Evolutionary conservation across 2,329 filamentous ascomycete genomes (phyloP).

Genomic region (Cladosporium cucumerinum): DNA sequence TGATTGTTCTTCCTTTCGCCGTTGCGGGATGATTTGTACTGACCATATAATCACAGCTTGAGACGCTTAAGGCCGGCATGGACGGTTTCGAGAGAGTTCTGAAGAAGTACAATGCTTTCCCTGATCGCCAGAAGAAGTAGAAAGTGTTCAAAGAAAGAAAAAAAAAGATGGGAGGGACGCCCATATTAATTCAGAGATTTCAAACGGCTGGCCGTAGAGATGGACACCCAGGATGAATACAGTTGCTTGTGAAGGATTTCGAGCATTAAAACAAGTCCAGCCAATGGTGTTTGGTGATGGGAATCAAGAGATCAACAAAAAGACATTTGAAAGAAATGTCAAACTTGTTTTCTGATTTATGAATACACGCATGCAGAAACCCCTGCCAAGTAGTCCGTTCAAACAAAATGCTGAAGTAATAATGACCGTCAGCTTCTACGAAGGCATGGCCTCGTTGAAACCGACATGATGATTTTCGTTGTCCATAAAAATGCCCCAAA

Average conservation of each 20-base stretch:
- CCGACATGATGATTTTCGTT: neutral
- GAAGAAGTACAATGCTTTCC: conserved; percentile 53
- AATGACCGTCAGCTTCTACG: neutral
- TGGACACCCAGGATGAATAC: neutral
- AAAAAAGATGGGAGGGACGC: neutral
- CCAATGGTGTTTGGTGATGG: neutral
- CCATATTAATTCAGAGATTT: neutral
- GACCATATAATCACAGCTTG: conserved; percentile 49
- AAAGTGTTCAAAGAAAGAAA: neutral
- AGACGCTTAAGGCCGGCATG: conserved; percentile 71
- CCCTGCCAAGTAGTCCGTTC: neutral
- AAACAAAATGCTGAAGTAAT: neutral
- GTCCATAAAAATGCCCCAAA: neutral
- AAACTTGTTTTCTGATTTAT: neutral
- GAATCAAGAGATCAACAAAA: neutral
- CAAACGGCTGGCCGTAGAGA: neutral
- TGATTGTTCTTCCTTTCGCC: neutral
- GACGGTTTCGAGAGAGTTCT: conserved; percentile 83
- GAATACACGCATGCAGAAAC: neutral
- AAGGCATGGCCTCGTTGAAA: neutral
- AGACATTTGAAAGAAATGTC: neutral
- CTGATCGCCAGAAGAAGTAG: conserved; percentile 10
- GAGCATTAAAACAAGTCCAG: neutral
- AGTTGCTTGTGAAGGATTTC: neutral
- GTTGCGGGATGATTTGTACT: neutral